Conservation (phyloP, 2,329 filamentous ascomycete species). For the Arthroderma sp. region DNA sequence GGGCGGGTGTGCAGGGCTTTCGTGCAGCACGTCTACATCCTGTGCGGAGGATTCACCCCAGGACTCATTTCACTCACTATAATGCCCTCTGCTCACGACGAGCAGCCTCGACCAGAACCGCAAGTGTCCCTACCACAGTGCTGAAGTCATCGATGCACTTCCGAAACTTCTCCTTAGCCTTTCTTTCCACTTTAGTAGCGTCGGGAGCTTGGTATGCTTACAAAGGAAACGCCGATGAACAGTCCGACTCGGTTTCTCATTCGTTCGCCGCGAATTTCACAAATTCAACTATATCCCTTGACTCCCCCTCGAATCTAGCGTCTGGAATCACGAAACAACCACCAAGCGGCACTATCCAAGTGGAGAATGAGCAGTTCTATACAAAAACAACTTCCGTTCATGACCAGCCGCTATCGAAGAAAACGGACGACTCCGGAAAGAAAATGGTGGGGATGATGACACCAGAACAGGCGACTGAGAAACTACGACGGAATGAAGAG, state of each 20-base stretch:
- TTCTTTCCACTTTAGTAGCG: constrained; percentile 35
- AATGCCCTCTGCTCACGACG: constrained; percentile 24
- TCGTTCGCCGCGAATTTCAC: constrained; percentile 9
- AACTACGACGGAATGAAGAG: constrained; percentile 77
- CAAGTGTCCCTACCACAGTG: constrained; percentile 19
- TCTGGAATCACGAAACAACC: constrained; percentile 37
- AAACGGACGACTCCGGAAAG: constrained; percentile 68
- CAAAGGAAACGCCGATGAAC: constrained; percentile 18
- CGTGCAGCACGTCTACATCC: constrained; percentile 34
- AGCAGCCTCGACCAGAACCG: constrained; percentile 8
- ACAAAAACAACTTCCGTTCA: constrained; percentile 67
- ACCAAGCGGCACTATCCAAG: constrained; percentile 57
- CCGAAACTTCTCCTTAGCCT: constrained; percentile 35
- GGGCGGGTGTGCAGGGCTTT: constrained; percentile 32
- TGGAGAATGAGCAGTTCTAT: constrained; percentile 81
- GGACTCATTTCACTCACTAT: constrained; percentile 23
- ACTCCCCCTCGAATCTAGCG: constrained; percentile 2
- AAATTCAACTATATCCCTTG: constrained; percentile 2
- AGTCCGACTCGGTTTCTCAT: constrained; percentile 2
- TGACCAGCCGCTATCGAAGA: constrained; percentile 77
- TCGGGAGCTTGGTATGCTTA: constrained; percentile 39
- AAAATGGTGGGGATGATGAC: constrained; percentile 93
- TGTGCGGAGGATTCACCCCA: constrained; percentile 30
- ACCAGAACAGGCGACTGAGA: constrained; percentile 82
- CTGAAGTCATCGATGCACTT: constrained; percentile 37